Conservation (phyloP, 352 stramenopile species). For the Globisporangium iwayamae region DNA sequence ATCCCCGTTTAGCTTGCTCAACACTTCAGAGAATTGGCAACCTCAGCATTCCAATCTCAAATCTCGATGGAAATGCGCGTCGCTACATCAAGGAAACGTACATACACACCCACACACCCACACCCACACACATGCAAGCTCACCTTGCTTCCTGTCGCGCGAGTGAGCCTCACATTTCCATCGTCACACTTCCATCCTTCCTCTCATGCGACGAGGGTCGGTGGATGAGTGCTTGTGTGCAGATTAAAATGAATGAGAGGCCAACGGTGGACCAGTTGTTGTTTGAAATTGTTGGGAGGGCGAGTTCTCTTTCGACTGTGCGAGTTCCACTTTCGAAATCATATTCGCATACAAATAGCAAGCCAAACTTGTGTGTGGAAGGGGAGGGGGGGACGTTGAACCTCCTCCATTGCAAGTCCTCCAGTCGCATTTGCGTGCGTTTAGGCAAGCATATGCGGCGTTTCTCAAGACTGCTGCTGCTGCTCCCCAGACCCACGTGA, state of each 20-base stretch:
- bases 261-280: neutral
- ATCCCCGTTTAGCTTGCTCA: neutral
- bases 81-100: slow-evolving; percentile 6
- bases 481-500: neutral
- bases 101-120: no score
- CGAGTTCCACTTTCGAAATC: no score
- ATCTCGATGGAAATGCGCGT: neutral
- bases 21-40: neutral
- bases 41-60: neutral
- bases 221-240: no score
- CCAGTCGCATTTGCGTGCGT: no score
- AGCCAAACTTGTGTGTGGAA: no score
- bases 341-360: no score
- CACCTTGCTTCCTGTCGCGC: no score
- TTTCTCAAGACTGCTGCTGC: neutral
- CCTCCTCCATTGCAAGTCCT: no score
- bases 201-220: neutral
- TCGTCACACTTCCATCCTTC: neutral
- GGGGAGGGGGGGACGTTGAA: no score
- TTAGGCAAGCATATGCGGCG: neutral
- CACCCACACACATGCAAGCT: neutral
- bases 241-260: neutral
- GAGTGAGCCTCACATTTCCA: no score
- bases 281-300: no score
- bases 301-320: no score